Percentiles rank a stretch among this genome's conserved stretches.
These are phyloP conservation scores for Malus hybrid DNA, from an alignment of 331 rosid species.

Conservation along the genomic window DNA sequence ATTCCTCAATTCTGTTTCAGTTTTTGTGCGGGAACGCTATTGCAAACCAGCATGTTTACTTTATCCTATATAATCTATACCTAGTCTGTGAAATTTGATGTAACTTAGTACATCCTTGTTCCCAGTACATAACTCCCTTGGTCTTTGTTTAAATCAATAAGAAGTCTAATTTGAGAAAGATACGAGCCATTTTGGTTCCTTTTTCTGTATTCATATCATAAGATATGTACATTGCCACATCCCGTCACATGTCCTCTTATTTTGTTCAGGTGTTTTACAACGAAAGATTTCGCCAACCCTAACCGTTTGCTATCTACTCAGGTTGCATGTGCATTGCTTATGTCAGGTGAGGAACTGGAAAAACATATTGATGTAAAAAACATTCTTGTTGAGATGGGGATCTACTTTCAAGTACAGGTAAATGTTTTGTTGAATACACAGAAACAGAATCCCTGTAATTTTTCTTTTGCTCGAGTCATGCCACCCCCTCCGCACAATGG, in stretches of 20 bases:
- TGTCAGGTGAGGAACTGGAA: constrained; percentile 73
- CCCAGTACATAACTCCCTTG: not conserved
- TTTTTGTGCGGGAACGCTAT: not conserved
- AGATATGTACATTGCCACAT: not conserved
- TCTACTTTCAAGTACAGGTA: constrained; percentile 95
- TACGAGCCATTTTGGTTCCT: not conserved
- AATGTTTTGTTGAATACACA: not conserved
- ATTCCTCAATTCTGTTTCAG: not conserved
- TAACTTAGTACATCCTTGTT: not conserved
- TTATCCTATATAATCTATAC: not conserved
- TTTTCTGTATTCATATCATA: not conserved
- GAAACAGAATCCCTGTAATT: not conserved
- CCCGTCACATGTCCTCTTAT: not conserved
- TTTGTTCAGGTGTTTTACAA: not conserved
- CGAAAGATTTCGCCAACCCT: not conserved
- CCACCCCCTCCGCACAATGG: not conserved
- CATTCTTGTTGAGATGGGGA: constrained; percentile 86
- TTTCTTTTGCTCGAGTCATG: too few species aligned
- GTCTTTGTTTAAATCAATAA: not conserved
- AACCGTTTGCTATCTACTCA: constrained; percentile 5
- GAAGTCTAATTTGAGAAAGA: not conserved
- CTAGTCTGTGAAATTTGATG: not conserved
- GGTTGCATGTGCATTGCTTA: constrained; percentile 92
- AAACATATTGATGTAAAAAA: constrained; percentile 65
- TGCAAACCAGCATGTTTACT: not conserved